phyloP scores from a whole-genome alignment of 805 yeast species.

The Jamesozyma gamospora region DNA sequence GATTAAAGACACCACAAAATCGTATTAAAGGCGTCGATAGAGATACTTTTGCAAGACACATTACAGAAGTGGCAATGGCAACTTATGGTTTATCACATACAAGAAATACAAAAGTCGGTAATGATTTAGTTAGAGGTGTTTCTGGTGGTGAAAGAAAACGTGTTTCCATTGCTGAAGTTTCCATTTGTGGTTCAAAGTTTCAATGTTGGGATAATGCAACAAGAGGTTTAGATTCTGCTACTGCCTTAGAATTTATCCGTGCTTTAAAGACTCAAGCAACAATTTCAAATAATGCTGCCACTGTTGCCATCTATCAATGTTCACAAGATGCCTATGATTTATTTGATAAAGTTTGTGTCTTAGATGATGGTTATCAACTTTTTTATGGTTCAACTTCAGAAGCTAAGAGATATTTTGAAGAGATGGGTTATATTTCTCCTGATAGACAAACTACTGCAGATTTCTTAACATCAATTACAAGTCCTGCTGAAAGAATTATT shows the following conservation, averaged over 20 bases:
- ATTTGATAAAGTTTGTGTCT: constrained; percentile 30
- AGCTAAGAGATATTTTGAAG: constrained; percentile 41
- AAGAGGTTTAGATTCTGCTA: constrained; percentile 55
- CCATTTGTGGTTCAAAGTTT: constrained; percentile 37
- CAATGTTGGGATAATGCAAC: constrained; percentile 56
- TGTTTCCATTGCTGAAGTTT: constrained; percentile 63
- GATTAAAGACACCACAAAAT: constrained; percentile 46
- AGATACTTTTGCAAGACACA: constrained; percentile 38
- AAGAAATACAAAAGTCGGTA: constrained; percentile 57
- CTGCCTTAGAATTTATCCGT: constrained; percentile 47
- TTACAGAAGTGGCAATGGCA: constrained; percentile 44
- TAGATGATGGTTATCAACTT: constrained; percentile 49
- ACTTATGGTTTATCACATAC: constrained; percentile 46
- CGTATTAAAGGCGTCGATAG: constrained; percentile 43
- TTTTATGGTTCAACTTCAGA: constrained; percentile 38
- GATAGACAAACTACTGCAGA: constrained; percentile 52
- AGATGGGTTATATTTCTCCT: constrained; percentile 49
- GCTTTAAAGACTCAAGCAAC: constrained; percentile 45
- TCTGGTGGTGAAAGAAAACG: constrained; percentile 74
- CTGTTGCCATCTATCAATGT: constrained; percentile 51
- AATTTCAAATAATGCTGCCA: constrained; percentile 41
- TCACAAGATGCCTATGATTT: constrained; percentile 4
- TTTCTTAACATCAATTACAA: constrained; percentile 45
- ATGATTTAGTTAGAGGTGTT: constrained; percentile 43
- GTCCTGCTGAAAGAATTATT: constrained; percentile 44